Evolutionary conservation across 2,329 filamentous ascomycete species (phyloP), one percentile per base, ranked within the genome.

Genomic region (Albifimbria verrucaria): DNA sequence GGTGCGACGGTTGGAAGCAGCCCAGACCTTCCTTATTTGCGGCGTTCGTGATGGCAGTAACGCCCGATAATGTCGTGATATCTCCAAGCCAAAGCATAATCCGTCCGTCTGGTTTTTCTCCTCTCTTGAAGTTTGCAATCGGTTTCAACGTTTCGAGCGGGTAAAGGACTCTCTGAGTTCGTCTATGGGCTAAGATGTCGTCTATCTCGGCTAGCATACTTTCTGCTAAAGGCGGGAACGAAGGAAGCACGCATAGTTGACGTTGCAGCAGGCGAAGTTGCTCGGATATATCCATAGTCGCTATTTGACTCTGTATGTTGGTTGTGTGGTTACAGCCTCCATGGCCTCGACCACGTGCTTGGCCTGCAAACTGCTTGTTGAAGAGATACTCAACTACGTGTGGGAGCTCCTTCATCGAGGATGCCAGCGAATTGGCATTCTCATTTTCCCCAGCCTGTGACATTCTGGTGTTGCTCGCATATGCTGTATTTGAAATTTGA

Each of bases 11-110:
- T 4, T 62, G 61, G 2, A 63, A 63, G 3, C 61, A 64, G 2
- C 61, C 61, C 0, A 63, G 42, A 1, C 57, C 56, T 9, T 61
- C 54, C 0, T 52, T 41, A 0, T 63, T 63, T 0, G 61, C 61
- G 1, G 61, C 61, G 1, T 63, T 64, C 0, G 58, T 62, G 1
- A 63, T 61, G 2, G 61, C 61, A 0, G 54, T 54, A 1, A 64
- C 32, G 1, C 36, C 49, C 0, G 53, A 50, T 0, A 63, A 32
- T 0, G 59, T 56, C 0, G 61, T 62, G 4, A 63, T 62, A 9
- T 63, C 61, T 2, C 61, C 61, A 51, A 47, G 56, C 61, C 61
- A 63, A 0, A 57, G 51, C 9, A 21, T 32, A 6, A 63, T 5
- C 0, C 49, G 56, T 1, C 50, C 55, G 3, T 26, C 23, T 2